phyloP scores from a whole-genome alignment of 2,329 filamentous ascomycete genomes.

The Diaporthe ilicicola region DNA sequence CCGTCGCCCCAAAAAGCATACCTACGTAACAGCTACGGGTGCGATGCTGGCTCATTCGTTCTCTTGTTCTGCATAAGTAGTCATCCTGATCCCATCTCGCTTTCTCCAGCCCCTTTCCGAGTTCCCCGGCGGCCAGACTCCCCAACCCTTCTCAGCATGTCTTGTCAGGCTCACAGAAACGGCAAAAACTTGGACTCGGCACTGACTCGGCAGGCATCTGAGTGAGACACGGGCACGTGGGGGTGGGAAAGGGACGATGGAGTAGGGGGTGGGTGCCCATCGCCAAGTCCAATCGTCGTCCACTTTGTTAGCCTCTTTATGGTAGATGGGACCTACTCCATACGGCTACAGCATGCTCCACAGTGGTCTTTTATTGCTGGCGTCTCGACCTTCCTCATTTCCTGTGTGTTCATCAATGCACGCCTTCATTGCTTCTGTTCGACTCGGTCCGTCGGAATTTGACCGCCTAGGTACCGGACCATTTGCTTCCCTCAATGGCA shows the following conservation, averaged over 20 bases:
- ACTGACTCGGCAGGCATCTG: conserved; percentile 10
- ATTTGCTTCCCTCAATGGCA: not conserved
- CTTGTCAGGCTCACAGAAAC: not conserved
- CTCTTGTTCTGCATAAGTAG: not conserved
- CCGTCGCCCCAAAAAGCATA: not conserved
- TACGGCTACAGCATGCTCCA: not conserved
- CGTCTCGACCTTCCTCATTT: conserved; percentile 19
- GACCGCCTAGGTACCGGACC: not conserved
- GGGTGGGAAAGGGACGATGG: not conserved
- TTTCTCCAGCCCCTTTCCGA: not conserved
- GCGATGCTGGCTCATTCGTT: not conserved
- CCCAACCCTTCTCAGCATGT: not conserved
- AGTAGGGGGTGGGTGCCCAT: not conserved
- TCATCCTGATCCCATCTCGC: not conserved
- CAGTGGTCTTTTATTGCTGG: conserved; percentile 1
- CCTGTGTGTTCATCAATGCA: not conserved
- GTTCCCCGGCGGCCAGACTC: not conserved
- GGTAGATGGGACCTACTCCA: not conserved
- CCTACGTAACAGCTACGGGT: not conserved
- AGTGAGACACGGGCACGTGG: conserved; percentile 19
- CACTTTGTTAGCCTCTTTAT: not conserved
- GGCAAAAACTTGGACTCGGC: not conserved
- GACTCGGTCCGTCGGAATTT: not conserved
- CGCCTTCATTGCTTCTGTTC: not conserved
- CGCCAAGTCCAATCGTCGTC: not conserved